Evolutionary conservation across 306 rosid species (phyloP).

Genomic region (Vigna hirtella): DNA sequence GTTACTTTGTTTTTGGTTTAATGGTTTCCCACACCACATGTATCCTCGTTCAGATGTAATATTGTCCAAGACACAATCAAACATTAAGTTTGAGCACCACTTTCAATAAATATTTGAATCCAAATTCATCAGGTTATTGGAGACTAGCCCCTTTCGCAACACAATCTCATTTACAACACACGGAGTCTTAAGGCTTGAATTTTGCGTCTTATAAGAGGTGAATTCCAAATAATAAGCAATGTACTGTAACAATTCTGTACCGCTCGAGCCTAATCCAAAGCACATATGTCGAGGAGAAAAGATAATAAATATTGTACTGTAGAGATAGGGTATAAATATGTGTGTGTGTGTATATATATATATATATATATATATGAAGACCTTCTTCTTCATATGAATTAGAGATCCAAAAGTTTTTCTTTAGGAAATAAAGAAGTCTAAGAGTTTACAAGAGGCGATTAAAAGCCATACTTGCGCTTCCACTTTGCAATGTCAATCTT

Average conservation of each 20-base stretch:
- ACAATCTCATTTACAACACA: not conserved
- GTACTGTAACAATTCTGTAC: too few relatives aligned
- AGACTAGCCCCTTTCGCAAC: not conserved
- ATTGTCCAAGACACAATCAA: not conserved
- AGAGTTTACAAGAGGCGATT: too few relatives aligned
- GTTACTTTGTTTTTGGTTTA: not conserved
- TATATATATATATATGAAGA: too few relatives aligned
- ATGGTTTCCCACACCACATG: not conserved
- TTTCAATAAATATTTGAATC: not conserved
- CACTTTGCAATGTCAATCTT: too few relatives aligned
- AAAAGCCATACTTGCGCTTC: too few relatives aligned
- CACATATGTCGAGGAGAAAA: conserved; percentile 10
- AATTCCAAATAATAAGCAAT: not conserved
- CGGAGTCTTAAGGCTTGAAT: not conserved
- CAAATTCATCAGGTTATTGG: not conserved
- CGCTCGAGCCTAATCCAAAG: not conserved
- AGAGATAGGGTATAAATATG: conserved; percentile 15
- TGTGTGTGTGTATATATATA: too few relatives aligned
- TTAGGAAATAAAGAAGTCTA: too few relatives aligned
- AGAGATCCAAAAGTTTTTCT: too few relatives aligned
- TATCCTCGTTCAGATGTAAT: not conserved
- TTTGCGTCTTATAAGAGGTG: not conserved
- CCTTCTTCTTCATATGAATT: too few relatives aligned
- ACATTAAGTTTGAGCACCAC: not conserved
- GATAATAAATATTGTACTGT: not conserved